phyloP scores from a whole-genome alignment of 2,329 filamentous ascomycete genomes.

The Delphinella strobiligena region DNA sequence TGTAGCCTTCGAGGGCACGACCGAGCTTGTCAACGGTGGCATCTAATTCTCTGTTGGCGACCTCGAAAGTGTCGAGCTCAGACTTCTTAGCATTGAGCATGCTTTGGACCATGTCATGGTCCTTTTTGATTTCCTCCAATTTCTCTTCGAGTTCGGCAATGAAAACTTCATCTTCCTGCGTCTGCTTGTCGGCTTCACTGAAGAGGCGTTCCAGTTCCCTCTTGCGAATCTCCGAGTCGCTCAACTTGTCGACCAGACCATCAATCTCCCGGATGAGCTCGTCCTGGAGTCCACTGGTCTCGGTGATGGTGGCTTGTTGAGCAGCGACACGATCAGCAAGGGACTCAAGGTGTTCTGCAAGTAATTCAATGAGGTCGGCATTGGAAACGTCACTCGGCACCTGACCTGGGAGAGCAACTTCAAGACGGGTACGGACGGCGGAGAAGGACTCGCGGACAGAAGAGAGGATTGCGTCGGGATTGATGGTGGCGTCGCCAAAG shows the following conservation, averaged over 20 bases:
- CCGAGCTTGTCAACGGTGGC: slow-evolving; percentile 24
- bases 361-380: slow-evolving; percentile 26
- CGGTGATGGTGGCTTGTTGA: slow-evolving; percentile 16
- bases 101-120: slow-evolving; percentile 17
- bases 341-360: slow-evolving; percentile 26
- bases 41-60: slow-evolving; percentile 23
- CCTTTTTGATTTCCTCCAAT: slow-evolving; percentile 20
- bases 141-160: slow-evolving; percentile 26
- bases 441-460: slow-evolving; percentile 31
- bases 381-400: slow-evolving; percentile 26
- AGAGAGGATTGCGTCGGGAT: slow-evolving; percentile 22
- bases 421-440: slow-evolving; percentile 26
- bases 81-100: slow-evolving; percentile 14
- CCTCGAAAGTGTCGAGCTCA: slow-evolving; percentile 13
- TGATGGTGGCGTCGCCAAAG: slow-evolving; percentile 22
- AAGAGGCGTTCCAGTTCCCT: slow-evolving; percentile 24
- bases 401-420: slow-evolving; percentile 27
- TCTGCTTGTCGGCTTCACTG: slow-evolving; percentile 23
- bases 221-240: slow-evolving; percentile 23
- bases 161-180: slow-evolving; percentile 24
- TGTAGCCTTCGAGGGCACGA: slow-evolving; percentile 26
- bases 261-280: slow-evolving; percentile 26
- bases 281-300: slow-evolving; percentile 24
- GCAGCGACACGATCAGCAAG: slow-evolving; percentile 12
- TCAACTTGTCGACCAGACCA: slow-evolving; percentile 23